phyloP scores from a whole-genome alignment of 495 filamentous ascomycete species.

The Penicillium coffeae region DNA sequence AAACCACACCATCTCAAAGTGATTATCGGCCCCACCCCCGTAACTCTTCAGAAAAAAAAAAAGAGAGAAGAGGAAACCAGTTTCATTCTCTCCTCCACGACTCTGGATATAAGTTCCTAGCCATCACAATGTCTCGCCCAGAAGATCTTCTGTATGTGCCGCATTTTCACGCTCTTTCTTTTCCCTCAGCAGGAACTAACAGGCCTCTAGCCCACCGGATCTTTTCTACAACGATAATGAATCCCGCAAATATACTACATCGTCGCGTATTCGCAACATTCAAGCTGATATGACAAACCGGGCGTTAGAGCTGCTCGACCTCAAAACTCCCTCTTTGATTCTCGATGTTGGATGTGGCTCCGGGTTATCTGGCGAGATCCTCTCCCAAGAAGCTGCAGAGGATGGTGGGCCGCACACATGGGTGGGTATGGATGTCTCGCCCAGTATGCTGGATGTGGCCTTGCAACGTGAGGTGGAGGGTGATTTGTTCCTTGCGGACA shows the following conservation, averaged over 20 bases:
- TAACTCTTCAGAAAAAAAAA: constrained; percentile 18
- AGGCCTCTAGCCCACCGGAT: constrained; percentile 68
- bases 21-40: neutral
- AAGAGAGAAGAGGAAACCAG: constrained; percentile 13
- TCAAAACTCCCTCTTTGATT: constrained; percentile 76
- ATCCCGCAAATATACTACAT: constrained; percentile 96
- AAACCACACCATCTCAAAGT: constrained; percentile 3
- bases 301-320: constrained; percentile 83
- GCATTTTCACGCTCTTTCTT: neutral
- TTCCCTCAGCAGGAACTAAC: constrained; percentile 5
- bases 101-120: too few species aligned
- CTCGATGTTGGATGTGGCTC: constrained; percentile 95
- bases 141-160: constrained; percentile 78
- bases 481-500: constrained; percentile 86
- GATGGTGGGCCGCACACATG: constrained; percentile 86
- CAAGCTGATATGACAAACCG: constrained; percentile 92
- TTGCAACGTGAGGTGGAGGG: constrained; percentile 89
- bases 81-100: constrained; percentile 1
- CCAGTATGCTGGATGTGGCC: constrained; percentile 88
- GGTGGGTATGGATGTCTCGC: constrained; percentile 93
- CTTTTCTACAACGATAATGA: constrained; percentile 95
- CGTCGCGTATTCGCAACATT: constrained; percentile 89
- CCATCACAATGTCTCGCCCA: constrained; percentile 87
- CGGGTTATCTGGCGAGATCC: constrained; percentile 89
- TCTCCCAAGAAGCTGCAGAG: constrained; percentile 59